These are phyloP conservation scores for Pseudogymnoascus sp. DNA, from an alignment of 2,329 filamentous ascomycete species.

Conservation along the genomic window DNA sequence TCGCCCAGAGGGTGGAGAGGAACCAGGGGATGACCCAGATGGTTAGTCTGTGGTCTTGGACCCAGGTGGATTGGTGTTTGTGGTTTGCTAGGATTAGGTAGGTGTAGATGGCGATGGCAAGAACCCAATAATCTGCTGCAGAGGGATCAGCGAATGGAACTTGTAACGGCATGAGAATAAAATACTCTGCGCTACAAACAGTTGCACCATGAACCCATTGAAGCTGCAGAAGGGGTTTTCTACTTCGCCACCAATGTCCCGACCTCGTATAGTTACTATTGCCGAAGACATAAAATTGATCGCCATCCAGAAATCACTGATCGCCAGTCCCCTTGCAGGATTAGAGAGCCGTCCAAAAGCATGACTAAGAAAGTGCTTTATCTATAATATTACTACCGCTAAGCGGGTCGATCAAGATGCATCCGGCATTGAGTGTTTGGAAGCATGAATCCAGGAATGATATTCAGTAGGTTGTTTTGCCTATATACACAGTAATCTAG, in stretches of 20 bases:
- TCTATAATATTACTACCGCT: too few species aligned
- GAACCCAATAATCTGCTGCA: slow-evolving; percentile 35
- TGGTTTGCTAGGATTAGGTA: slow-evolving; percentile 33
- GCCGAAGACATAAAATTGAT: slow-evolving; percentile 33
- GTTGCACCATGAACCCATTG: slow-evolving; percentile 35
- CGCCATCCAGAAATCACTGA: slow-evolving; percentile 34
- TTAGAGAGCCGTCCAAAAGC: too few species aligned
- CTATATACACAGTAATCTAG: too few species aligned
- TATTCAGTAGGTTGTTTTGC: too few species aligned
- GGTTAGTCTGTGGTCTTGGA: slow-evolving; percentile 28
- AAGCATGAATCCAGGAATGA: too few species aligned
- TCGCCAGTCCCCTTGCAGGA: slow-evolving; percentile 27
- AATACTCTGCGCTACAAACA: slow-evolving; percentile 35
- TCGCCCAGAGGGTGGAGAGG: slow-evolving; percentile 30
- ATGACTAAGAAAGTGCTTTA: too few species aligned
- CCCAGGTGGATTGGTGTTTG: slow-evolving; percentile 29
- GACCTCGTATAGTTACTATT: slow-evolving; percentile 28
- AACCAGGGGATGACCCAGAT: slow-evolving; percentile 32
- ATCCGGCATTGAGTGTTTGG: too few species aligned
- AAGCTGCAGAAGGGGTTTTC: slow-evolving; percentile 30
- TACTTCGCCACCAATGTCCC: slow-evolving; percentile 23
- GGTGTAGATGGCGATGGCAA: slow-evolving; percentile 34
- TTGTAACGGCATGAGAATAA: neutral
- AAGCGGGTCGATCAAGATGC: too few species aligned
- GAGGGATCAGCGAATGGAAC: neutral